Evolutionary conservation across 1,284 basidiomycete species (phyloP), one percentile per base, ranked within the genome.

Genomic region (Ceratobasidium sp.): DNA sequence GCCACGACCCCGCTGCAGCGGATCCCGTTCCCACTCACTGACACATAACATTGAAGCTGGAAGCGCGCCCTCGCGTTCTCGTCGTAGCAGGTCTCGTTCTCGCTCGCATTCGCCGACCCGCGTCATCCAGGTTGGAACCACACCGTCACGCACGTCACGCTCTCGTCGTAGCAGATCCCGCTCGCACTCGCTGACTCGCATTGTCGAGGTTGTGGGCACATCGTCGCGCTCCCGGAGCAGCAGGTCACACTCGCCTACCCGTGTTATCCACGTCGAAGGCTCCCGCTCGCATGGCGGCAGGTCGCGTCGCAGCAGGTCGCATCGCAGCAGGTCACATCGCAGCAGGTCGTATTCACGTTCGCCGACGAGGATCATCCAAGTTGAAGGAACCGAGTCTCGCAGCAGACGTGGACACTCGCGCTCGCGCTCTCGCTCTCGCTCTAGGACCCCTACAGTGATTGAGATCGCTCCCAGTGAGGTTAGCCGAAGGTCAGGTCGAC

Each of bases 81-180:
- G 33, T 31, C 60, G 24, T 5, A 29, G 44, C n/a, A 41, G 33
- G n/a, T 44, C 50, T 1, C 53, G 41, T 22, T 45, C 53, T 11
- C 65, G 65, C 17, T 67, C 65, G 29, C 65, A 53, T 24, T 67
- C 67, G 17, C 67, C 56, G 1, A 71, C 67, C 14, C 53, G 67
- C 11, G 59, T 71, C 44, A 59, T 71, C 1, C 50, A 59, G n/a
- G 66, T 59, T 51, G 19, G 50, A 19, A 51, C 6, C 50, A 7
- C 19, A 17, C 50, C 19, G 19, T 51, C 50, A 51, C 50, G 24
- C 50, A 5, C 36, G 36, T 47, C 60, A 11, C 60, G 36, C 5
- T 36, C 31, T 5, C 54, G 31, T 24, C 66, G 36, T 3, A 45
- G 56, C 15, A 44, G 36, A 11, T 41, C 36, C 11, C 11, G 4